Evolutionary conservation across 2,329 filamentous ascomycete genomes (phyloP).

Genomic region (Ciborinia camelliae): DNA sequence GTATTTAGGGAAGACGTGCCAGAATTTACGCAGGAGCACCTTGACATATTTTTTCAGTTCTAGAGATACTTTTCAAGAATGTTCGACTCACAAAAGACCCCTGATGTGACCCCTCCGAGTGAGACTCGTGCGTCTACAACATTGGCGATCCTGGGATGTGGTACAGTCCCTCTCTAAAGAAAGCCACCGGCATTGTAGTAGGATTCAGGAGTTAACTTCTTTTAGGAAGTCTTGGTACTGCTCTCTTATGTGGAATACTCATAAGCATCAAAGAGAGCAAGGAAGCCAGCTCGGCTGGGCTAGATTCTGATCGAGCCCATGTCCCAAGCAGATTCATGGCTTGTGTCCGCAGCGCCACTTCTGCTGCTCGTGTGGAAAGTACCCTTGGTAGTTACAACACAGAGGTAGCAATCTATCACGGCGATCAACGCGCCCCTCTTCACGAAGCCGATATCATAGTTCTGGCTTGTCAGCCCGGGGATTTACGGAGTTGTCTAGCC

Average conservation of each 20-base stretch:
- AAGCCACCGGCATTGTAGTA: background rate
- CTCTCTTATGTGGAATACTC: conserved; percentile 15
- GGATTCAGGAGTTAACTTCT: background rate
- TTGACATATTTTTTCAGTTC: background rate
- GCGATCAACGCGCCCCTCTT: conserved; percentile 65
- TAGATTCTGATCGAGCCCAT: background rate
- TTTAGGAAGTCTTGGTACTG: conserved; percentile 17
- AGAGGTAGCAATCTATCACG: conserved; percentile 68
- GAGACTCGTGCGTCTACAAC: background rate
- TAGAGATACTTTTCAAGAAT: background rate
- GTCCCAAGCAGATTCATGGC: conserved; percentile 14
- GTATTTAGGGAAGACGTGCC: conserved; percentile 8
- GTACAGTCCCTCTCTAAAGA: conserved; percentile 2
- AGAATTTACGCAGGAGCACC: background rate
- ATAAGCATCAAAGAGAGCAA: conserved; percentile 16
- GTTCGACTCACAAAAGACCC: background rate
- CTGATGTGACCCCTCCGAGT: background rate
- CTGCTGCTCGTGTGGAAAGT: conserved; percentile 58
- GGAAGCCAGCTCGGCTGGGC: background rate
- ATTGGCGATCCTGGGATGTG: conserved; percentile 18
- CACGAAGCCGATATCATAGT: conserved; percentile 64
- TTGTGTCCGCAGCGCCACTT: conserved; percentile 47
- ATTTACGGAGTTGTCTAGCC: conserved; percentile 59
- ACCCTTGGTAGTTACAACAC: conserved; percentile 61
- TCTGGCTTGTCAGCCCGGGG: conserved; percentile 72